Evolutionary conservation across 2,329 filamentous ascomycete species (phyloP).

Genomic region (Pseudogymnoascus sp.): DNA sequence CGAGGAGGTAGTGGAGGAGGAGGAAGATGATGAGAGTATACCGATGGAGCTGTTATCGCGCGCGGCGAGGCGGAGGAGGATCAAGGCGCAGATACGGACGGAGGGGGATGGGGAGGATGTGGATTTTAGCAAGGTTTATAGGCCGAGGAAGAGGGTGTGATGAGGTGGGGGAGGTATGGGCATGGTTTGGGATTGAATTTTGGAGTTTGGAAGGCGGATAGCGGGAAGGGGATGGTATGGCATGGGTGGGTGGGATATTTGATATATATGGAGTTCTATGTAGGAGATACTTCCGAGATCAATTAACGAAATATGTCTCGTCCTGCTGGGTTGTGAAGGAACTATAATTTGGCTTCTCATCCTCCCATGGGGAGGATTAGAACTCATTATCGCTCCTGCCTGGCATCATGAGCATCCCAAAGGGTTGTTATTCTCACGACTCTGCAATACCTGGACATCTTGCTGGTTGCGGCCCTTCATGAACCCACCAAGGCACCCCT

Average conservation of each 20-base stretch:
- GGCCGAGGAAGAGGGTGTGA: constrained; percentile 1
- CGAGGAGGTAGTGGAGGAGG: background rate
- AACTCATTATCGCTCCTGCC: too few species aligned
- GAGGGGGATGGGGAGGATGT: constrained; percentile 1
- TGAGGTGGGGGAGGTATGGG: background rate
- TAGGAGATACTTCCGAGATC: background rate
- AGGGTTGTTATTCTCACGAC: background rate
- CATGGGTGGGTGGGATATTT: background rate
- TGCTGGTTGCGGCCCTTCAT: background rate
- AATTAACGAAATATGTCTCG: background rate
- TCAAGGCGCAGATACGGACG: background rate
- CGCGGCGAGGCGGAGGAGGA: background rate
- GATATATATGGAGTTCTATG: background rate
- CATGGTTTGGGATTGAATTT: background rate
- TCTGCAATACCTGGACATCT: background rate
- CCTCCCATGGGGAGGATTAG: background rate
- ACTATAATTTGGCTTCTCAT: background rate
- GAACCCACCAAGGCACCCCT: background rate
- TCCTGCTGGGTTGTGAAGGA: background rate
- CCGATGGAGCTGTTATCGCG: background rate
- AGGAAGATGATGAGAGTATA: background rate
- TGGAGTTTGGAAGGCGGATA: background rate
- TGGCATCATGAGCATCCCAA: background rate
- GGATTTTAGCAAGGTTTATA: constrained; percentile 4
- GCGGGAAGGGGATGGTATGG: background rate